Evolutionary conservation across 2,329 filamentous ascomycete species (phyloP).

Genomic region (Pseudogymnoascus sp.): DNA sequence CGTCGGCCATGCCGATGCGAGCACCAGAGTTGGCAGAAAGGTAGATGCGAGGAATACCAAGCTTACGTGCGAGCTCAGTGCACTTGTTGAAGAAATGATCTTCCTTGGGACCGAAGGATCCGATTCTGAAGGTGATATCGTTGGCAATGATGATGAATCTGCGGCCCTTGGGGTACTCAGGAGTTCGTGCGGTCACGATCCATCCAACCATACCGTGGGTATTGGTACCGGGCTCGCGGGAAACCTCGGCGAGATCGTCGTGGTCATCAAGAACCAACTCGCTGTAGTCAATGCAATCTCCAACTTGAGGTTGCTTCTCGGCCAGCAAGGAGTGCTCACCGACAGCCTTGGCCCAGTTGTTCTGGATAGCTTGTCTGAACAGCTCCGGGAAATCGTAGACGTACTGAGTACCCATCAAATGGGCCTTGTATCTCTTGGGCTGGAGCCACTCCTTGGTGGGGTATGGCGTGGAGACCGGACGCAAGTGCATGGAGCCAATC

Average conservation of each 20-base stretch:
- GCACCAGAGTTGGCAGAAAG: conserved; percentile 98
- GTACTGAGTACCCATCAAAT: conserved; percentile 98
- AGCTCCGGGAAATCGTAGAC: conserved; percentile 99
- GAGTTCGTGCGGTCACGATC: conserved; percentile 89
- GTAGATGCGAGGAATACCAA: conserved; percentile 95
- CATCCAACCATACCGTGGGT: conserved; percentile 97
- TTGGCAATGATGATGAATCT: conserved; percentile 96
- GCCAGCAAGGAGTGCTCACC: conserved; percentile 66
- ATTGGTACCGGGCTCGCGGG: conserved; percentile 91
- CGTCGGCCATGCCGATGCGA: conserved; percentile 90
- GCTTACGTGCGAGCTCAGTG: conserved; percentile 86
- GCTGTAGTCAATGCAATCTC: conserved; percentile 88
- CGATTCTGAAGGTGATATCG: conserved; percentile 99
- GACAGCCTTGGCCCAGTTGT: conserved; percentile 76
- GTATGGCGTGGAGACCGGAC: conserved; percentile 86
- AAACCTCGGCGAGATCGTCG: conserved; percentile 86
- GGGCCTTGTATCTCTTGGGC: conserved; percentile 98
- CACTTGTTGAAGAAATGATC: conserved; percentile 99
- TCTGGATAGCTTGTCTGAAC: conserved; percentile 96
- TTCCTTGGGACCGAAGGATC: conserved; percentile 92
- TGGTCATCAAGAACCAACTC: conserved; percentile 93
- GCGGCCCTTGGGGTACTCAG: conserved; percentile 87
- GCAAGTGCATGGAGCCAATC: conserved; percentile 89
- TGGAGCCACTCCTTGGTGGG: conserved; percentile 98
- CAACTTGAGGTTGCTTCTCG: conserved; percentile 73